Conservation (phyloP, 257 asterid genomes). For the Scutellaria minor region DNA sequence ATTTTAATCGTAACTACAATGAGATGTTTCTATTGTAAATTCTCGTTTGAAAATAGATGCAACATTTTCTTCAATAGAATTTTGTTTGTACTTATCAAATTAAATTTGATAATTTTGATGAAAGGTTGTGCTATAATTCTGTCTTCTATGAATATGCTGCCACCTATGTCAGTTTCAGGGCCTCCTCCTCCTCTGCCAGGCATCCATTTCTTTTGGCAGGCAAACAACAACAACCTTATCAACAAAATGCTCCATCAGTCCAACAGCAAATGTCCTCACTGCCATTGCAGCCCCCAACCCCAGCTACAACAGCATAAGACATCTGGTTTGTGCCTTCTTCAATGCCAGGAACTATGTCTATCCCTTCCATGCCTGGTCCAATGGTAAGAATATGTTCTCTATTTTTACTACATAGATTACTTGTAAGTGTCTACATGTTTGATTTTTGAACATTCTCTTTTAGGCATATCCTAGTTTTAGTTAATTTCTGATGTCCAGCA, state of each 20-base stretch:
- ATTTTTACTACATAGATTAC: too few relatives aligned
- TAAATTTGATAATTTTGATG: too few relatives aligned
- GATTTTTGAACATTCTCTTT: too few relatives aligned
- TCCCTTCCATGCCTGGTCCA: too few relatives aligned
- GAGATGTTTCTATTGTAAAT: conserved; percentile 41
- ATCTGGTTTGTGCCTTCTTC: conserved; percentile 58
- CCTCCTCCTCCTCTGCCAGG: conserved; percentile 91
- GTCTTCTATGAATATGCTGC: not conserved
- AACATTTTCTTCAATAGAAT: too few relatives aligned
- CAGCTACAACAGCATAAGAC: conserved; percentile 68
- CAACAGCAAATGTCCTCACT: conserved; percentile 69
- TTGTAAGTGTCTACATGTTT: too few relatives aligned
- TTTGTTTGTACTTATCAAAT: too few relatives aligned
- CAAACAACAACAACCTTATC: conserved; percentile 87
- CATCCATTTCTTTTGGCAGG: conserved; percentile 83
- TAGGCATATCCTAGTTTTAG: too few relatives aligned
- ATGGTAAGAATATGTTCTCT: too few relatives aligned
- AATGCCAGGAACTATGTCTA: conserved; percentile 58
- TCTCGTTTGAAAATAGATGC: not conserved
- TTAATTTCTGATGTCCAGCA: too few relatives aligned
- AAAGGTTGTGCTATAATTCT: too few relatives aligned
- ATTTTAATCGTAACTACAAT: too few relatives aligned
- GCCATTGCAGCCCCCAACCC: conserved; percentile 66
- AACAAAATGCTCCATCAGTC: conserved; percentile 64
- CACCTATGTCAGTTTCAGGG: conserved; percentile 52